These are phyloP conservation scores for Anethum foeniculum DNA, from an alignment of 140 eudicot genomes.

Conservation along the genomic window DNA sequence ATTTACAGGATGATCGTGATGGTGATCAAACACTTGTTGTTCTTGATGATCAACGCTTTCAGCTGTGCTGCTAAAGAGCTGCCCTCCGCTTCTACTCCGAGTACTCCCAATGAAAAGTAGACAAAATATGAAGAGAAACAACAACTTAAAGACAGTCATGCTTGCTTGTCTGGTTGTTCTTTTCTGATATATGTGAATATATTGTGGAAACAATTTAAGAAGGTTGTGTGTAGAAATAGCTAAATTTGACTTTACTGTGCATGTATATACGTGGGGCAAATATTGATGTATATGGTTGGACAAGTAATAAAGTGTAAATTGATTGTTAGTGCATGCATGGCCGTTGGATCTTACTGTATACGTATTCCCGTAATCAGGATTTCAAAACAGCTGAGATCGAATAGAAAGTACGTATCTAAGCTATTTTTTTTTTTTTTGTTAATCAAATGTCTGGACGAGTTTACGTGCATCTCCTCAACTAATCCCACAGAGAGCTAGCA, in stretches of 20 bases:
- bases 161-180: background rate
- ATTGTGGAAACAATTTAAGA: background rate
- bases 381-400: too few species aligned
- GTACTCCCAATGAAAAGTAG: background rate
- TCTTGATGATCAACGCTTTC: slow-evolving; percentile 1
- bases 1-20: background rate
- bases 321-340: background rate
- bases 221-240: background rate
- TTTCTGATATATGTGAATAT: background rate
- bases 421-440: too few species aligned
- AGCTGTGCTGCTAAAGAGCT: background rate
- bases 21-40: background rate
- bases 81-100: background rate
- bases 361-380: background rate
- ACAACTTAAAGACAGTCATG: background rate
- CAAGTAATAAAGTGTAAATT: background rate
- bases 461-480: too few species aligned
- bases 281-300: background rate
- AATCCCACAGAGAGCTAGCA: too few species aligned
- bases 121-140: background rate
- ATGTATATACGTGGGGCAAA: background rate
- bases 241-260: background rate
- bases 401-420: too few species aligned
- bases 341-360: background rate
- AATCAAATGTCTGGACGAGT: too few species aligned